Percentiles rank a stretch among this genome's conserved stretches.
phyloP scores from a whole-genome alignment of 805 yeast species.

The Zygoascus biomembranicola region DNA sequence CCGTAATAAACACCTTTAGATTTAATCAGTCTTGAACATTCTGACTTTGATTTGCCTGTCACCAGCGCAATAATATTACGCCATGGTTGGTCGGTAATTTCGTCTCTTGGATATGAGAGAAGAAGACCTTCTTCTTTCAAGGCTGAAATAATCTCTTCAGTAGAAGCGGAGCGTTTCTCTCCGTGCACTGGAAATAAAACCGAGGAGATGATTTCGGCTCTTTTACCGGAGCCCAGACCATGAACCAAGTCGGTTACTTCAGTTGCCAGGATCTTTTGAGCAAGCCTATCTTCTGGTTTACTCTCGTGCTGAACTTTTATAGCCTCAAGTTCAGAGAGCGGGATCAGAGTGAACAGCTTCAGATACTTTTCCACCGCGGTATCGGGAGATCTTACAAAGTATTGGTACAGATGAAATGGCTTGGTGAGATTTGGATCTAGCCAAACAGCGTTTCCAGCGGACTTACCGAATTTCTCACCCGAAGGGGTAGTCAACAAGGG shows the following conservation, averaged over 20 bases:
- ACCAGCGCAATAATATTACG: conserved; percentile 45
- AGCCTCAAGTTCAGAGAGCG: conserved; percentile 47
- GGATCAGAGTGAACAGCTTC: conserved; percentile 71
- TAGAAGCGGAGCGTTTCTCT: conserved; percentile 24
- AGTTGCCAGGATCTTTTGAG: conserved; percentile 69
- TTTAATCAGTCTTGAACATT: conserved; percentile 51
- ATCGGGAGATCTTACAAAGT: conserved; percentile 72
- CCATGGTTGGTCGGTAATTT: conserved; percentile 36
- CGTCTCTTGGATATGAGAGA: conserved; percentile 28
- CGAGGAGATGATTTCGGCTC: conserved; percentile 43
- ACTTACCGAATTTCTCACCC: conserved; percentile 93
- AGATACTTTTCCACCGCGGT: conserved; percentile 61
- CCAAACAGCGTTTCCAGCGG: conserved; percentile 95
- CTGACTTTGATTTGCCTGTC: conserved; percentile 35
- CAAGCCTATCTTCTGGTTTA: conserved; percentile 58
- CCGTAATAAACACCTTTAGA: conserved; percentile 75
- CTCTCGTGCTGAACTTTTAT: conserved; percentile 44
- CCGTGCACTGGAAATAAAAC: conserved; percentile 10
- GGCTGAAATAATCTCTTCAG: conserved; percentile 42
- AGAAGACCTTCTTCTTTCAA: conserved; percentile 54
- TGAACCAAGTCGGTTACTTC: conserved; percentile 85
- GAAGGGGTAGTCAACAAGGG: conserved; percentile 80
- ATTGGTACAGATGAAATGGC: conserved; percentile 78
- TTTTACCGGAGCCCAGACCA: conserved; percentile 67
- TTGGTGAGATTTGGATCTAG: conserved; percentile 67